Base-by-base conservation (phyloP, 768 basidiomycete species). In the Naganishia randhawae region DNA sequence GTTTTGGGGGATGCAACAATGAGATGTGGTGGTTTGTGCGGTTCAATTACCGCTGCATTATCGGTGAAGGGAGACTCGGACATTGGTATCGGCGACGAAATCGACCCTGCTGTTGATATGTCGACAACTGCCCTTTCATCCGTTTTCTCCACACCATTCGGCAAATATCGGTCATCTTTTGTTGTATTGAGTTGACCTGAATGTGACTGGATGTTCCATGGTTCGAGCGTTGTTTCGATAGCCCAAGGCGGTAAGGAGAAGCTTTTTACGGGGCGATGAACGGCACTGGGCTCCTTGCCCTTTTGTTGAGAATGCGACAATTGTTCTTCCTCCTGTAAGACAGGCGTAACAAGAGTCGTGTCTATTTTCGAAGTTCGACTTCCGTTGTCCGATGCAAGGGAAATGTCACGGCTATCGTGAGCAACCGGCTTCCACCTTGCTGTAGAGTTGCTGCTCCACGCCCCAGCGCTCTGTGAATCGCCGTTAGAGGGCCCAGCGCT, bases 1-100 rank as follows among this genome's bases (percentile, higher is more conserved):
- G 35, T 7, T 25, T 31, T 39, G 25, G 35, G 57, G 6, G 57
- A 41, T 35, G 33, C 54, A 25, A 39, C 3, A 39, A 42, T 9
- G 3, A 61, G 57, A 1, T 41, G 39, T n/a, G 57, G 22, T 27
- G 35, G 35, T 22, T 35, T 61, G n/a, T 11, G 57, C 16, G 5
- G 14, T 29, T 39, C 22, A 25, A 27, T 10, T 25, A 61, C 39
- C 1, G 57, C 57, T 4, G 57, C 57, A 22, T 61, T 25, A 19
- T 61, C 57, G 35, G 57, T 61, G 16, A 61, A 61, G 37, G 57
- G 57, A 41, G 57, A 61, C 39, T 61, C 57, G 10, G 37, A 2
- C 19, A 37, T 3, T 7, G 57, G 57, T 7, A 31, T 7, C 8
- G 51, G 13, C 27, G 51, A 17, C 37, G 25, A 19, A 25, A 42